phyloP scores from a whole-genome alignment of 2,329 filamentous ascomycete species.

The Venturia carpophila region DNA sequence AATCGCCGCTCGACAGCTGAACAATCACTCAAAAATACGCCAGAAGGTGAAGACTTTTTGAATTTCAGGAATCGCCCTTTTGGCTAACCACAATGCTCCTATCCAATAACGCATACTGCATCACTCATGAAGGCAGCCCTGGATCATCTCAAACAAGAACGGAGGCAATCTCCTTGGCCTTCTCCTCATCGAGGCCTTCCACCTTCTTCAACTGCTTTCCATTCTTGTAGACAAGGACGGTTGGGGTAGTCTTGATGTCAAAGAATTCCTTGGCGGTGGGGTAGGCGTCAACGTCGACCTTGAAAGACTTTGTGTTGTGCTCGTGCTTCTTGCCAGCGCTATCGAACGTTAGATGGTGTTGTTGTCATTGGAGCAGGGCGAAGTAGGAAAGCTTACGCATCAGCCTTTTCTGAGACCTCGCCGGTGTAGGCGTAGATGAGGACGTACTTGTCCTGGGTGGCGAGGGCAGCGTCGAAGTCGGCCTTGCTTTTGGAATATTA shows the following conservation, averaged over 20 bases:
- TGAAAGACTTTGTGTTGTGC: conserved; percentile 26
- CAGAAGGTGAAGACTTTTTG: neutral
- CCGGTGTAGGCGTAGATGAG: conserved; percentile 29
- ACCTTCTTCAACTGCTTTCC: conserved; percentile 27
- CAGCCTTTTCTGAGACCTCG: conserved; percentile 23
- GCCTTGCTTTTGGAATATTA: conserved; percentile 23
- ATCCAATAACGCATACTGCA: neutral
- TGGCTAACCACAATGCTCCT: neutral
- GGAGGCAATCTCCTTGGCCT: conserved; percentile 16
- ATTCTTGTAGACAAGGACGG: conserved; percentile 27
- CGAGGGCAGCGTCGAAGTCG: conserved; percentile 27
- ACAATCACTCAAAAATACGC: neutral
- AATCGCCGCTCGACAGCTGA: neutral
- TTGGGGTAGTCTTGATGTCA: conserved; percentile 24
- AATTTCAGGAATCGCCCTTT: neutral
- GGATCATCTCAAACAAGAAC: conserved; percentile 7
- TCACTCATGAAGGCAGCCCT: neutral
- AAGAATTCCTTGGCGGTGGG: conserved; percentile 24
- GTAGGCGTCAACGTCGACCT: conserved; percentile 25
- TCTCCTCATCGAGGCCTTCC: conserved; percentile 21
- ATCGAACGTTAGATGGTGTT: conserved; percentile 12
- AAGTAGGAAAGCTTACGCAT: conserved; percentile 24
- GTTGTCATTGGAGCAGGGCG: neutral
- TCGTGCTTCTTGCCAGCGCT: conserved; percentile 27
- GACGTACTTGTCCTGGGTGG: conserved; percentile 27